Evolutionary conservation across 768 basidiomycete genomes (phyloP).

Genomic region (Tulasnella sp.): DNA sequence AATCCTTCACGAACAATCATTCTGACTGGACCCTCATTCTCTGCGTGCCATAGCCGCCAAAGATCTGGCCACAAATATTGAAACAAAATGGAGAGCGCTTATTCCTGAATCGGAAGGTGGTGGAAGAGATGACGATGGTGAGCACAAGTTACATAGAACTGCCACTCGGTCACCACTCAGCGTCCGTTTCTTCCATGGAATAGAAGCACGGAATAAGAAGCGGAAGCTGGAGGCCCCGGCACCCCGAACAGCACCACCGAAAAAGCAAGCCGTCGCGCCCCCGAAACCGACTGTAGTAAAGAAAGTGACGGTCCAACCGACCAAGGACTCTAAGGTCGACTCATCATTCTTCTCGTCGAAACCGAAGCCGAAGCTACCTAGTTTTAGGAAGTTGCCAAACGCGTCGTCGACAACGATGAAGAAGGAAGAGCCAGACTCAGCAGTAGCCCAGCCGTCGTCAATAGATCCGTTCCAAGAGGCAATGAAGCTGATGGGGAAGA

Average conservation of each 20-base stretch:
- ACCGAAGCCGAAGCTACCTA: constrained; percentile 71
- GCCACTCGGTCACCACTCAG: neutral
- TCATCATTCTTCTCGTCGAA: constrained; percentile 84
- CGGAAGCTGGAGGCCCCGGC: constrained; percentile 53
- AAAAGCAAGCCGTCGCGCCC: constrained; percentile 43
- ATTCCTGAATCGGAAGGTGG: constrained; percentile 64
- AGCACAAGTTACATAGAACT: neutral
- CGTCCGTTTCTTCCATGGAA: neutral
- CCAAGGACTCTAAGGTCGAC: constrained; percentile 75
- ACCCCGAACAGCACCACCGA: constrained; percentile 45
- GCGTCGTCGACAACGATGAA: constrained; percentile 29
- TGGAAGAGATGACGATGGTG: constrained; percentile 28
- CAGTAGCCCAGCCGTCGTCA: constrained; percentile 59
- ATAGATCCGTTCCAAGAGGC: constrained; percentile 74
- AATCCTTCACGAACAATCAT: constrained; percentile 3
- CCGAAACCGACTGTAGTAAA: constrained; percentile 24
- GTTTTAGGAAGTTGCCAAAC: constrained; percentile 58
- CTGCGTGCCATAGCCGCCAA: constrained; percentile 62
- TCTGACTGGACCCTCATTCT: constrained; percentile 43
- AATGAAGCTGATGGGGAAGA: constrained; percentile 57
- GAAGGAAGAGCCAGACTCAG: constrained; percentile 45
- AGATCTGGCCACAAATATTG: constrained; percentile 86
- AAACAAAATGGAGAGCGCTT: constrained; percentile 68
- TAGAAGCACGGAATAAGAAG: constrained; percentile 41
- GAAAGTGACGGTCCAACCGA: constrained; percentile 36